Base-by-base conservation (phyloP, 2,329 filamentous ascomycete genomes). In the Penicillium thymicola region DNA sequence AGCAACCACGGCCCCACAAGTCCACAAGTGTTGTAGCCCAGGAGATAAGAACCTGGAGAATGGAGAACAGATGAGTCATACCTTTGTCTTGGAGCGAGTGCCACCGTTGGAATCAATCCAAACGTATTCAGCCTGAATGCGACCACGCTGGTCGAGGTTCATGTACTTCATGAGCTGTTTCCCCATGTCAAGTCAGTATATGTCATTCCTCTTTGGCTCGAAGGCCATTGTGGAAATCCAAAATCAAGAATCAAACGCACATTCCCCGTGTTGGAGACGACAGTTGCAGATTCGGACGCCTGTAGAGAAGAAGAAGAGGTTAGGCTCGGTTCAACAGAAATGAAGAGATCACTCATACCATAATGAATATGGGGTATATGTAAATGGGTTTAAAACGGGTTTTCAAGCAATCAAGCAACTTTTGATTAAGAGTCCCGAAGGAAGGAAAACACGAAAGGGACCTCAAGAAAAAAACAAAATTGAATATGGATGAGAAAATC, bases 11-110 rank as follows among this genome's bases (percentile, higher is more conserved):
- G 23, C 14, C 8, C 41, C 23, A 5, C 28, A 13, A 44, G 23
- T 28, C 28, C 13, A 28, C 27, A 16, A 27, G 28, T 23, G 18
- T 13, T 43, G 16, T 46, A 34, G 28, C 2, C 13, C 27, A 9
- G 23, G 14, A 34, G 38, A 38, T 37, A 42, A 10, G 32, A 44
- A 44, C 27, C 37, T 54, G 23, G 46, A 43, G 28, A 18, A 34
- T 36, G 14, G 42, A 51, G 16, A 38, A 21, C 21, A 21, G 23
- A 28, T 25, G 60, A 64, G 82, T 46, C 90, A 83, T 83, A 97
- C 93, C 85, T 92, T 95, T 74, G 89, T 93, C 83, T 97, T 99
- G 75, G 92, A 96, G 71, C 94, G 92, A 68, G 90, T 84, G 71
- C 89, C 88, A 75, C 92, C 92, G 65, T 80, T 78, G 65, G 89